Percentiles rank a stretch among this genome's conserved stretches.
These are phyloP conservation scores for Malus domestica DNA, from an alignment of 306 rosid species.

Conservation along the genomic window ASM211411v1 NC_041795.1:7300001-7300500, in stretches of 20 bases:
- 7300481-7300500: slow-evolving; percentile 48
- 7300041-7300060: not conserved
- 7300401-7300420: slow-evolving; percentile 24
- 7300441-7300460: slow-evolving; percentile 61
- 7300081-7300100: slow-evolving; percentile 25
- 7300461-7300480: slow-evolving; percentile 36
- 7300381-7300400: slow-evolving; percentile 35
- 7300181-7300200: not conserved
- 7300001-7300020: too few relatives aligned
- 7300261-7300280: slow-evolving; percentile 13
- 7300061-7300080: slow-evolving; percentile 13
- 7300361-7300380: slow-evolving; percentile 40
- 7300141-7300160: not conserved
- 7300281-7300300: slow-evolving; percentile 2
- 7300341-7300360: slow-evolving; percentile 17
- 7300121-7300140: slow-evolving; percentile 1
- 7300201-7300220: too few relatives aligned
- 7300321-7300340: slow-evolving; percentile 39
- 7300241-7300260: slow-evolving; percentile 15
- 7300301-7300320: slow-evolving; percentile 26
- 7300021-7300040: too few relatives aligned
- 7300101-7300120: slow-evolving; percentile 28
- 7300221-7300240: slow-evolving; percentile 28
- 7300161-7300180: not conserved
- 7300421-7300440: slow-evolving; percentile 7